phyloP scores from a whole-genome alignment of 345 rosid species.

The Bruguiera gymnorhiza region DNA sequence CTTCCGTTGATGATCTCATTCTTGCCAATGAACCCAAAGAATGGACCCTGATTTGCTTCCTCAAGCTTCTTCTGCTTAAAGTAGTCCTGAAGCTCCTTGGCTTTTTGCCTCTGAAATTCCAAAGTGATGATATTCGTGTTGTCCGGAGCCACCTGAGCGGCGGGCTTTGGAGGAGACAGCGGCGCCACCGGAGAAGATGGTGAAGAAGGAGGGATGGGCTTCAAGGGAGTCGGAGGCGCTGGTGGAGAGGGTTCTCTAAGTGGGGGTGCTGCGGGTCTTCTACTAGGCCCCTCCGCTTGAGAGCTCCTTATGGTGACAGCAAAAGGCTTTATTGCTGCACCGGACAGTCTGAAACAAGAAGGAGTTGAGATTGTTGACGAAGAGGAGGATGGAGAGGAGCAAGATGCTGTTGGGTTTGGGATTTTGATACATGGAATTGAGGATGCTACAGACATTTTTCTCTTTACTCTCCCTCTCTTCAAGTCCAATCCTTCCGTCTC shows the following conservation, averaged over 20 bases:
- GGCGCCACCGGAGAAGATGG: conserved; percentile 23
- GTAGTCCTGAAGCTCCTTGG: conserved; percentile 83
- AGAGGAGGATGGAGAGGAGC: conserved; percentile 38
- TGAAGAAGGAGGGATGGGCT: conserved; percentile 40
- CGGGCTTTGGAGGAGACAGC: conserved; percentile 27
- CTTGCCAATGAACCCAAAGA: conserved; percentile 79
- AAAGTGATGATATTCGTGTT: conserved; percentile 47
- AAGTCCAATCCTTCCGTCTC: neutral
- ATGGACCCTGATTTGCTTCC: conserved; percentile 83
- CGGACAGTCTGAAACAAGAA: conserved; percentile 43
- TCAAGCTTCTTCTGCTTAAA: conserved; percentile 89
- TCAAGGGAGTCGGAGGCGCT: conserved; percentile 30
- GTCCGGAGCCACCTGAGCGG: conserved; percentile 18
- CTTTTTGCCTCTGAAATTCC: conserved; percentile 93
- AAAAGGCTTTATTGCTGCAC: conserved; percentile 34
- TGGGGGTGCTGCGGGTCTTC: conserved; percentile 80
- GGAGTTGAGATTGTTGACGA: conserved; percentile 27
- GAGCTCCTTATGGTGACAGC: conserved; percentile 57
- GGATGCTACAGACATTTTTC: conserved; percentile 58
- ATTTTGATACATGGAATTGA: conserved; percentile 60
- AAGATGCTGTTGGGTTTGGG: conserved; percentile 44
- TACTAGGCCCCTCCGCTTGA: conserved; percentile 78
- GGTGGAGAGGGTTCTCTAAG: conserved; percentile 44
- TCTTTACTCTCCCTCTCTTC: neutral
- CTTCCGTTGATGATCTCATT: conserved; percentile 96